Evolutionary conservation across 768 basidiomycete genomes (phyloP).

Genomic region (Suillus discolor): DNA sequence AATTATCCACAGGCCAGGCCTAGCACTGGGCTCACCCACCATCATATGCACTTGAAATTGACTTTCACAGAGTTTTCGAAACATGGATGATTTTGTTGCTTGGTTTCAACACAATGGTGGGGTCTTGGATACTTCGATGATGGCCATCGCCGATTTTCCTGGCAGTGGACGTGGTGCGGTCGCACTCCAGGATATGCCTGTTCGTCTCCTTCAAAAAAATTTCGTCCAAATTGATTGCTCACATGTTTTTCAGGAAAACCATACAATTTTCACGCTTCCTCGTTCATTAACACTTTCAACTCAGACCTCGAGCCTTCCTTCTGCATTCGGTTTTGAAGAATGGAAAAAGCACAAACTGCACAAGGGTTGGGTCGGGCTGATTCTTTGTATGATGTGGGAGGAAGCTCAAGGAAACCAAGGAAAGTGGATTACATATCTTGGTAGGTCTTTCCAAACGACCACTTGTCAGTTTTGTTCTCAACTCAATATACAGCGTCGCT

Average conservation of each 20-base stretch:
- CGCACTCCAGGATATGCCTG: slow-evolving; percentile 74
- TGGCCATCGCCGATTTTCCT: slow-evolving; percentile 49
- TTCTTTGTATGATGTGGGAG: slow-evolving; percentile 98
- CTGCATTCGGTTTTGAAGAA: slow-evolving; percentile 55
- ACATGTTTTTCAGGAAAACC: slow-evolving; percentile 56
- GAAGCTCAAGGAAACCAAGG: slow-evolving; percentile 61
- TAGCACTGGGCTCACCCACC: not conserved
- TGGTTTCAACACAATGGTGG: slow-evolving; percentile 65
- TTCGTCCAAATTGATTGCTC: not conserved
- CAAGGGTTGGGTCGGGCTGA: slow-evolving; percentile 83
- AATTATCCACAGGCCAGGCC: no score
- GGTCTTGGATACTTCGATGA: slow-evolving; percentile 42
- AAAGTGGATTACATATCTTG: slow-evolving; percentile 71
- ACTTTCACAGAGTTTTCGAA: not conserved
- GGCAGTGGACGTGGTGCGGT: slow-evolving; percentile 74
- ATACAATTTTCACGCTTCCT: slow-evolving; percentile 82
- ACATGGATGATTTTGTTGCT: slow-evolving; percentile 40
- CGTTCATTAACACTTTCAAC: slow-evolving; percentile 76
- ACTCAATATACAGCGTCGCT: slow-evolving; percentile 46
- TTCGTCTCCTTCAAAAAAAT: slow-evolving; percentile 31
- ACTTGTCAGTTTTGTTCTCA: not conserved
- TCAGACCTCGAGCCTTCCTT: slow-evolving; percentile 68
- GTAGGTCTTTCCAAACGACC: slow-evolving; percentile 41
- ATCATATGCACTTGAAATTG: not conserved
- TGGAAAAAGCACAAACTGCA: slow-evolving; percentile 68